phyloP scores from a whole-genome alignment of 148 eudicot genomes.

The Amaranthus cruentus region DNA sequence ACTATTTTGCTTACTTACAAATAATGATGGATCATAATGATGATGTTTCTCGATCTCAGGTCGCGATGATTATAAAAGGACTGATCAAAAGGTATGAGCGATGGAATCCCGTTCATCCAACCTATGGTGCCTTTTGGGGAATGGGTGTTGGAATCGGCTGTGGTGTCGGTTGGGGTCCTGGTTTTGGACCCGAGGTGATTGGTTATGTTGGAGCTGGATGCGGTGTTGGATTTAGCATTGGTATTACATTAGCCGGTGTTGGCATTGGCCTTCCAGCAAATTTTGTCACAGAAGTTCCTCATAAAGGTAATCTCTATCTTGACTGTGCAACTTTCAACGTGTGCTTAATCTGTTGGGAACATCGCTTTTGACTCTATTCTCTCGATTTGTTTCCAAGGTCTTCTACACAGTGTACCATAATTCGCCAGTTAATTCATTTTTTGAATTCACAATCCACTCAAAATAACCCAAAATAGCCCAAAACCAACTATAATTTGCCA shows the following conservation, averaged over 20 bases:
- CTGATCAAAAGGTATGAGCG: slow-evolving; percentile 69
- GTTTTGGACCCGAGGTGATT: slow-evolving; percentile 94
- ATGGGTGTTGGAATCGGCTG: slow-evolving; percentile 94
- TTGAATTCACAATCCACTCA: not conserved
- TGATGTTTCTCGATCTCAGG: slow-evolving; percentile 36
- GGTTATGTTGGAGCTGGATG: slow-evolving; percentile 99
- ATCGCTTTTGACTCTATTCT: not conserved
- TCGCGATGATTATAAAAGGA: slow-evolving; percentile 77
- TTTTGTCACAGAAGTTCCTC: slow-evolving; percentile 52
- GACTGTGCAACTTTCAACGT: not conserved
- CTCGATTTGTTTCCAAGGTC: too few species aligned
- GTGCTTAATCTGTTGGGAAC: not conserved
- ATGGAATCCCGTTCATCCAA: slow-evolving; percentile 99
- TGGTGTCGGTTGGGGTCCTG: slow-evolving; percentile 99
- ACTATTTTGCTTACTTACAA: too few species aligned
- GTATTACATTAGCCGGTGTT: slow-evolving; percentile 79
- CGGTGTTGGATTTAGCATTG: slow-evolving; percentile 88
- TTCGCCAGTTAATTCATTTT: not conserved
- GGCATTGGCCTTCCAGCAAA: slow-evolving; percentile 95
- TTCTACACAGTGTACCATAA: not conserved
- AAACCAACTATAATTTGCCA: too few species aligned
- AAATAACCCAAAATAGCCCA: too few species aligned
- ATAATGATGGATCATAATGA: not conserved
- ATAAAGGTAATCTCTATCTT: slow-evolving; percentile 39
- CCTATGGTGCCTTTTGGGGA: slow-evolving; percentile 95